A percentile compares a stretch with the other conserved stretches of the same genome.
phyloP scores from a whole-genome alignment of 495 filamentous ascomycete species.

The Cetradonia linearis region DNA sequence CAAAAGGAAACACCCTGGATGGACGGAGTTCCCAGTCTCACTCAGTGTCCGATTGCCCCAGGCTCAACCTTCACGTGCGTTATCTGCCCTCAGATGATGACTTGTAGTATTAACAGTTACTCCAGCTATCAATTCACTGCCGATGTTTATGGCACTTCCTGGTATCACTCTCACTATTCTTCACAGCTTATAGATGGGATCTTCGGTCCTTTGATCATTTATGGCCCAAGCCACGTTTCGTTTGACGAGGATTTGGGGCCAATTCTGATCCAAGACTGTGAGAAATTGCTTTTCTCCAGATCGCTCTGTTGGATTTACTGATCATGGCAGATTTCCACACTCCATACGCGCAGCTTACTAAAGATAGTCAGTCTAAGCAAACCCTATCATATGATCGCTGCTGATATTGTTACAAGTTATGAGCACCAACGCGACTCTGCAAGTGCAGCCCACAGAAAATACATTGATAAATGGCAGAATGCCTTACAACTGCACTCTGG shows the following conservation, averaged over 20 bases:
- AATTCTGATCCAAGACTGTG: too few species aligned
- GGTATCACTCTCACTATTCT: conserved; percentile 40
- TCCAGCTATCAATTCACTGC: conserved; percentile 28
- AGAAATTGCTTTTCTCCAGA: too few species aligned
- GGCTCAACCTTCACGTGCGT: conserved; percentile 29
- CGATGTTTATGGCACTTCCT: conserved; percentile 34
- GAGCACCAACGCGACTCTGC: too few species aligned
- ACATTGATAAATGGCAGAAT: conserved; percentile 35
- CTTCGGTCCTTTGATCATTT: conserved; percentile 43
- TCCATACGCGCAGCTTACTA: too few species aligned
- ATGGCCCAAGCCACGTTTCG: neutral
- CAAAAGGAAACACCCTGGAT: conserved; percentile 31
- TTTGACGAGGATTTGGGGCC: too few species aligned
- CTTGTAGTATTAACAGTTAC: too few species aligned
- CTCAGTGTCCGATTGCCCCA: conserved; percentile 45
- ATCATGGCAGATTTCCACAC: too few species aligned
- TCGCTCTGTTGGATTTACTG: too few species aligned
- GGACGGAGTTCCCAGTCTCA: conserved; percentile 42
- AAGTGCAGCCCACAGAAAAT: conserved; percentile 23
- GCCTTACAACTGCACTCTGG: conserved; percentile 21
- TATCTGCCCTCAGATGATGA: too few species aligned
- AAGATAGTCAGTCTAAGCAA: too few species aligned
- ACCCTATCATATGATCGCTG: too few species aligned
- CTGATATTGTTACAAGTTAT: too few species aligned
- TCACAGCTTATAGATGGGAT: conserved; percentile 37